Evolutionary conservation across 129 eudicot species (phyloP).

Genomic region (Artemisia annua): DNA sequence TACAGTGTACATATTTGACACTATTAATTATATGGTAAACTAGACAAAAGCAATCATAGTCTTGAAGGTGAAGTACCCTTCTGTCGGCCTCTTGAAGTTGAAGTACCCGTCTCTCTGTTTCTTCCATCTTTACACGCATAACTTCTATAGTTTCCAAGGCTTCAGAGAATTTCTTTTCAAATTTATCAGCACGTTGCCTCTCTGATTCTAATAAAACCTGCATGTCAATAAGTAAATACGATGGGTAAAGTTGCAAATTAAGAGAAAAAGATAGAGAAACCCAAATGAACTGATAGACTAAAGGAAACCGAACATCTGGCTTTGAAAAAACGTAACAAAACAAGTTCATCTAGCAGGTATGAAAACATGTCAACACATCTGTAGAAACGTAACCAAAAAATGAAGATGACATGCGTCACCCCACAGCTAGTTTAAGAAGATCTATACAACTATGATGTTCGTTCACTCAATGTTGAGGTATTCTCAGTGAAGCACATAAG

Average conservation of each 20-base stretch:
- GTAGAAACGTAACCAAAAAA: too few species aligned
- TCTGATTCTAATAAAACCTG: slow-evolving; percentile 69
- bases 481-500: too few species aligned
- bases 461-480: too few species aligned
- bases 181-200: slow-evolving; percentile 72
- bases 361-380: neutral
- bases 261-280: neutral
- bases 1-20: slow-evolving; percentile 35
- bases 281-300: neutral
- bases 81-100: slow-evolving; percentile 38
- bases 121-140: slow-evolving; percentile 39
- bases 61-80: slow-evolving; percentile 76
- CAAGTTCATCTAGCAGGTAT: neutral
- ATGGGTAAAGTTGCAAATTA: neutral
- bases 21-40: slow-evolving; percentile 18
- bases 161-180: slow-evolving; percentile 44
- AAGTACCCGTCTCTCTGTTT: slow-evolving; percentile 32
- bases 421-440: too few species aligned
- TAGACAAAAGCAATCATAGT: slow-evolving; percentile 31
- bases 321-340: neutral
- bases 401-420: too few species aligned
- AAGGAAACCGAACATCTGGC: neutral
- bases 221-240: neutral
- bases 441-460: too few species aligned
- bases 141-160: slow-evolving; percentile 30